These are phyloP conservation scores for Delitschia confertaspora DNA, from an alignment of 495 filamentous ascomycete species.

Conservation along the genomic window DNA sequence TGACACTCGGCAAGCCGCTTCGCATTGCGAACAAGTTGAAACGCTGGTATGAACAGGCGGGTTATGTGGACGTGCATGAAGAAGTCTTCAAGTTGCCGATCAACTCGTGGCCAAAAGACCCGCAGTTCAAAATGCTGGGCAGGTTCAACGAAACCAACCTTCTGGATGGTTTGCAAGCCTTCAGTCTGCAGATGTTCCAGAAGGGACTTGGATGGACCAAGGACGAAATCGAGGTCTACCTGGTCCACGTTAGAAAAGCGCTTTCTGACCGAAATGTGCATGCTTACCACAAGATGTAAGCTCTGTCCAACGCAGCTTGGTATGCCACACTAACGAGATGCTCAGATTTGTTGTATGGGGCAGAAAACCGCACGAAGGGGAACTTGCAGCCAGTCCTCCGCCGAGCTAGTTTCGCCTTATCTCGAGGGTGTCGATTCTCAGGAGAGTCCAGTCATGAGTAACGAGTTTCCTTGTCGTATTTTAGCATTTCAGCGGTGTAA, in stretches of 20 bases:
- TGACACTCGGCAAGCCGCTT: constrained; percentile 27
- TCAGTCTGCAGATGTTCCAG: constrained; percentile 36
- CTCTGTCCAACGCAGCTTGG: not conserved
- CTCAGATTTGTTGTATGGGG: constrained; percentile 33
- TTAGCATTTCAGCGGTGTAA: constrained; percentile 26
- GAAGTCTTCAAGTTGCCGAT: constrained; percentile 36
- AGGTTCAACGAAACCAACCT: constrained; percentile 37
- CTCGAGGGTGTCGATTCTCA: too few relatives aligned
- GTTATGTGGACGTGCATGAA: constrained; percentile 37
- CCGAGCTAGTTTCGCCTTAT: too few relatives aligned
- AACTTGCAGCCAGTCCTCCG: constrained; percentile 12
- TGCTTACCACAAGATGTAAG: constrained; percentile 39
- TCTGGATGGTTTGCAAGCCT: constrained; percentile 41
- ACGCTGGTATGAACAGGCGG: constrained; percentile 34
- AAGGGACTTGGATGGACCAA: constrained; percentile 39
- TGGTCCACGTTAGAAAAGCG: constrained; percentile 36
- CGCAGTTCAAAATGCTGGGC: constrained; percentile 34
- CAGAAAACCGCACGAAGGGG: constrained; percentile 26
- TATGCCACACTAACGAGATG: constrained; percentile 4
- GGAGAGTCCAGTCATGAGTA: too few relatives aligned
- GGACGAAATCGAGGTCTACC: constrained; percentile 39
- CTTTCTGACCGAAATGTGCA: constrained; percentile 36
- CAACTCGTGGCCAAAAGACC: constrained; percentile 36
- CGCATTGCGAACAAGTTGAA: constrained; percentile 35
- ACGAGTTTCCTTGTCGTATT: constrained; percentile 13